Base-by-base conservation (phyloP, 2,329 filamentous ascomycete genomes). In the Lanzia echinophila region DNA sequence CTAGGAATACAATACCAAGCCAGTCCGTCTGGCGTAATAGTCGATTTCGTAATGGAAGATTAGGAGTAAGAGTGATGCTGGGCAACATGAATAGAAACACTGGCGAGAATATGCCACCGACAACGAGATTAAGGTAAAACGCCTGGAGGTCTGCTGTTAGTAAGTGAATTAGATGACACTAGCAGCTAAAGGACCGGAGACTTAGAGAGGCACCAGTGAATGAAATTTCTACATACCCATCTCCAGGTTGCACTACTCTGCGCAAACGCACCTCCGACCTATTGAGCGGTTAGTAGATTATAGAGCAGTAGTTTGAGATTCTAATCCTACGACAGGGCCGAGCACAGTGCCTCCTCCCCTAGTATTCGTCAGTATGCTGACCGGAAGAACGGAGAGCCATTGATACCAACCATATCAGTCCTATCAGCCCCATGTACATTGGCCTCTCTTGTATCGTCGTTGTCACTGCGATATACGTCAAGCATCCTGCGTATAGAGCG, bases 61-160 rank as follows among this genome's bases (percentile, higher is more conserved):
- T 44, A 15, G 32, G 44, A 6, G 3, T 33, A 24, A 17, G 24
- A 17, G 44, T 46, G 6, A n/a, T 46, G 24, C 32, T 71, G 55
- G 69, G 67, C 62, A 78, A 74, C 59, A 75, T 70, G 55, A 72
- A 69, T 59, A 76, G 56, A 31, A 74, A 59, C 24, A 76, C 67
- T 1, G 67, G 56, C 22, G 68, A 64, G 15, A 68, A 70, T 2
- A 67, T 63, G 24, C 60, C 73, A 6, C 68, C 78, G 1, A 76
- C 70, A 46, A 77, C 66, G 0, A 82, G 69, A 58, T 83, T 83
- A 67, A 83, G 75, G 60, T 84, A 84, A 54, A 78, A 78, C 0
- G 67, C 68, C 71, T 71, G 44, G 10, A 13, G 19, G 2, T 24
- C 7, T 22, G 20, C n/a, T 22, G 2, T 20, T 20, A 44, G 41